Conservation (phyloP, 2,329 filamentous ascomycete genomes). For the Colletotrichum cordylinicola region DNA sequence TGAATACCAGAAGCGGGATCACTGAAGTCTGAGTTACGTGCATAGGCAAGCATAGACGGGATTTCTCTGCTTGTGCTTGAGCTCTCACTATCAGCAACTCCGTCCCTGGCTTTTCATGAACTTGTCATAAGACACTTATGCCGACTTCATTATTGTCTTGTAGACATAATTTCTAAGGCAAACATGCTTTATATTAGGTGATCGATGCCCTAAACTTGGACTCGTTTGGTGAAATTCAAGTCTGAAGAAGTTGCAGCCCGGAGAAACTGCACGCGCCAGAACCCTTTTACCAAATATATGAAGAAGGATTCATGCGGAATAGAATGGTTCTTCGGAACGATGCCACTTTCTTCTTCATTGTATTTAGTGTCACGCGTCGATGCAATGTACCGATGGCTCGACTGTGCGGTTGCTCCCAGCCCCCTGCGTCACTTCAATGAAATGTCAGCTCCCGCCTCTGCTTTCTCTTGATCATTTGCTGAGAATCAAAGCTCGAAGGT, state of each 20-base stretch:
- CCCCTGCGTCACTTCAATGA: rapidly evolving
- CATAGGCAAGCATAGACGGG: not conserved
- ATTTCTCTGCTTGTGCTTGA: not conserved
- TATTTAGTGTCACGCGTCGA: rapidly evolving
- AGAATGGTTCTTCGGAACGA: not conserved
- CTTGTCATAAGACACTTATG: not conserved
- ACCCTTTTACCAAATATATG: not conserved
- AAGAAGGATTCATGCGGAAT: not conserved
- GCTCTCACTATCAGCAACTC: not conserved
- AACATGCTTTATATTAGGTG: not conserved
- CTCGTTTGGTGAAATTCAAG: not conserved
- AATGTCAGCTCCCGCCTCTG: not conserved
- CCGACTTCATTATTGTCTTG: not conserved
- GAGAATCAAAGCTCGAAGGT: not conserved
- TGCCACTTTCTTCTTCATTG: not conserved
- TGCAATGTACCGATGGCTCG: rapidly evolving
- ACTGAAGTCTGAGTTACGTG: not conserved
- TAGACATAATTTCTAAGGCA: rapidly evolving
- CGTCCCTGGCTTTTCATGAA: not conserved
- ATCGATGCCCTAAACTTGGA: rapidly evolving
- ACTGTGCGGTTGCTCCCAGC: not conserved
- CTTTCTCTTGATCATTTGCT: rapidly evolving
- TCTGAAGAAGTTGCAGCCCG: not conserved
- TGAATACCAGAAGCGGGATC: not conserved
- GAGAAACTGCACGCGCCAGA: not conserved